Conservation (phyloP, 805 yeast species). For the Lachancea meyersii region DNA sequence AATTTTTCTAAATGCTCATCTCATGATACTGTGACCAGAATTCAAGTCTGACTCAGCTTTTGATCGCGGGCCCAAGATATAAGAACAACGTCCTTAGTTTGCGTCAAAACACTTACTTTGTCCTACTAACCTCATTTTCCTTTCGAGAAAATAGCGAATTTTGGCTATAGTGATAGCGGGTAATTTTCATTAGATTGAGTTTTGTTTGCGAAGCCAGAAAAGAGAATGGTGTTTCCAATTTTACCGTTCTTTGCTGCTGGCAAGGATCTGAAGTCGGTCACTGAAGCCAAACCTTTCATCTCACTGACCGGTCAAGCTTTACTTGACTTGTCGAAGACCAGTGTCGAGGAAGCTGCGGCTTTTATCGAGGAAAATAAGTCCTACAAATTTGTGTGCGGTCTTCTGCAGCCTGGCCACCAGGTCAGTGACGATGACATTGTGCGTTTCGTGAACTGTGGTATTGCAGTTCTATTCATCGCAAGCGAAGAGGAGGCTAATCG, state of each 20-base stretch:
- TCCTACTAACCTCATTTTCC: no score
- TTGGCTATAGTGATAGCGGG: no score
- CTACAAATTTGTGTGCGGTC: conserved; percentile 25
- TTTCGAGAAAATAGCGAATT: background rate
- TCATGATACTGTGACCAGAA: background rate
- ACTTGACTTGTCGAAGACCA: conserved; percentile 21
- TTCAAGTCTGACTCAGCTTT: background rate
- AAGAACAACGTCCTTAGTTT: background rate
- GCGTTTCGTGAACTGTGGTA: conserved; percentile 57
- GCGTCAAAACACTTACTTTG: no score
- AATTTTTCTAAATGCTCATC: conserved; percentile 1
- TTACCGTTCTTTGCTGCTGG: conserved; percentile 30
- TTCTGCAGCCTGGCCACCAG: conserved; percentile 16
- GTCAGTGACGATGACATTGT: conserved; percentile 41
- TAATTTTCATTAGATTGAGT: no score
- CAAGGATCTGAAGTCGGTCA: conserved; percentile 10
- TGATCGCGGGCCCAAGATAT: background rate
- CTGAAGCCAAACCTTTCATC: conserved; percentile 20
- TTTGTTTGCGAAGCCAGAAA: no score
- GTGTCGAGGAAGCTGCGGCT: conserved; percentile 13
- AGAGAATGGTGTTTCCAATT: conserved; percentile 35
- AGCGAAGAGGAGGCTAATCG: conserved; percentile 26
- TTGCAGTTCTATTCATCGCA: conserved; percentile 40
- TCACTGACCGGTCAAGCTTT: conserved; percentile 26
- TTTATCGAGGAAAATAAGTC: conserved; percentile 13